Evolutionary conservation across 2,329 filamentous ascomycete genomes (phyloP), one percentile per base, ranked within the genome.

Genomic region (Exserohilum rostratum): DNA sequence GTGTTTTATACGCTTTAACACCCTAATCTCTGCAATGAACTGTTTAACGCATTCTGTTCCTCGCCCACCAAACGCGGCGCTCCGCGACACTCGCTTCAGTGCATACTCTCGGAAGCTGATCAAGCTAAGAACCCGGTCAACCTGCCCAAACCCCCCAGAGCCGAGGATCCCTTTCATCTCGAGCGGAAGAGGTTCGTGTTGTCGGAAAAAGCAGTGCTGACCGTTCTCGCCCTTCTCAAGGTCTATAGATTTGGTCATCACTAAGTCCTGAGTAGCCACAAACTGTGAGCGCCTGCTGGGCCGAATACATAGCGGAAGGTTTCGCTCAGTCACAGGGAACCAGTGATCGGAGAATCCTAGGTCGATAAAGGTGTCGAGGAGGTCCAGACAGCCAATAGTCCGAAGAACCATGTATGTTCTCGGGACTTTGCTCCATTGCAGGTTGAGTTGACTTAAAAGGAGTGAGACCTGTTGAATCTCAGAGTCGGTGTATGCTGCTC

Each of bases 51-150:
- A 35, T 35, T 35, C 33, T 17, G 33, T 30, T 2, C 64, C 57
- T 48, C 57, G 48, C 5, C 15, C 33, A 35, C n/a, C 33, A 35
- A 35, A 18, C 33, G 11, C 33, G 15, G 33, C 18, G 15, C n/a
- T 35, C 5, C 33, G 33, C 2, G 37, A 42, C 20, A 70, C 61
- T 2, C 55, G 54, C 39, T 70, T 70, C n/a, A 63, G 30, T 2
- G 66, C 67, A 40, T 66, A 69, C 11, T 67, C 58, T 29, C 50
- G 49, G 9, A 61, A 35, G 12, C 50, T 64, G 11, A 67, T 40
- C 1, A 55, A 62, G 49, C 65, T 69, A 1, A 58, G 25, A 0
- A 70, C 61, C n/a, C 47, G 54, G 20, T 69, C 61, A 5, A 70
- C 67, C 7, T 42, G 47, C 6, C 67, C 65, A 31, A 29, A 67